Base-by-base conservation (phyloP, 2,329 filamentous ascomycete genomes). In the Pseudocercospora fuligena region DNA sequence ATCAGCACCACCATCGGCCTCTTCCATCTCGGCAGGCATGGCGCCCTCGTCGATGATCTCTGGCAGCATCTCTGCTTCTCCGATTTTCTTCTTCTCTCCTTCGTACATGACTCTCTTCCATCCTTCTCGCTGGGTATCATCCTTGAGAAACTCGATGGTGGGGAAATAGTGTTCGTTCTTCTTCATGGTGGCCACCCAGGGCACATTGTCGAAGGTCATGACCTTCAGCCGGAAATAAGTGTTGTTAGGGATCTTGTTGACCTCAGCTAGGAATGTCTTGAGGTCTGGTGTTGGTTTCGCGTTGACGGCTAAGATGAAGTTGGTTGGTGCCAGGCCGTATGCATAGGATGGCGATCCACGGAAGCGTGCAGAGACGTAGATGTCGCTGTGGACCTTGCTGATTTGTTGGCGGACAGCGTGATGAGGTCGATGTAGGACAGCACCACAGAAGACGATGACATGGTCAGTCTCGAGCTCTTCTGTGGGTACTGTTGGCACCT, bases 131-230 rank as follows among this genome's bases (percentile, higher is more conserved):
- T 83, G 79, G 1, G 75, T 76, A 1, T 79, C 62, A 67, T 89
- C 88, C 74, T 89, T 89, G 61, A 87, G 75, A 67, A 88, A 89
- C 77, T 90, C 88, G 31, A 88, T 86, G 67, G 89, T 90, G 2
- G 88, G 87, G 81, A 90, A 90, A 79, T 99, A 99, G 80, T 99
- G 95, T 78, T 99, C 94, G 74, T 97, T 97, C 87, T 98, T 98
- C 89, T 99, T 99, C 92, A 99, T 97, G 8, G 95, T 99, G 46
- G 96, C 92, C n/a, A 99, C 93, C 93, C 95, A 99, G 3, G 94
- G 94, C 9, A 99, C 93, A 75, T 96, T 97, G 79, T 99, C 95
- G 76, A 99, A 99, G 0, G 95, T 98, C 79, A 98, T 93, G n/a
- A 95, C 93, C 79, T 94, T 94, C 61, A 99, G 85, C 19, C 95